Conservation (phyloP, 1,284 basidiomycete species). For the Vanrija humicola region DNA sequence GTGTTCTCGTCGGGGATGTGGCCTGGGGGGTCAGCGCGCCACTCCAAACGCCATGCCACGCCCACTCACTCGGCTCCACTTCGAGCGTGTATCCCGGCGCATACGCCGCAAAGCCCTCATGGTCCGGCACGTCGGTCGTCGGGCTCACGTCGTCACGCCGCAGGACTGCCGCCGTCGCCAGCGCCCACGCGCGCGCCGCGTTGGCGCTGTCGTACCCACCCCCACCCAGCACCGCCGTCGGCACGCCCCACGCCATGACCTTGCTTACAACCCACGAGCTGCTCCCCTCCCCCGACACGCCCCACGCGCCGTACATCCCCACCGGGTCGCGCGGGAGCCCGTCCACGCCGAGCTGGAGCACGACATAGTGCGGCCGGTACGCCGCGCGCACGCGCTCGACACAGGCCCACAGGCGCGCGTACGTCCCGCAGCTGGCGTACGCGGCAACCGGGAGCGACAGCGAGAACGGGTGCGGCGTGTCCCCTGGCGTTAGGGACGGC, state of each 20-base stretch:
- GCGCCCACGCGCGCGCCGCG: conserved; percentile 77
- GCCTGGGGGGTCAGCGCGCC: conserved; percentile 46
- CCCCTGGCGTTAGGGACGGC: conserved; percentile 46
- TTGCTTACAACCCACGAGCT: conserved; percentile 66
- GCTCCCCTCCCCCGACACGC: conserved; percentile 60
- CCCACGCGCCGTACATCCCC: conserved; percentile 67
- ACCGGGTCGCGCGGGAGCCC: conserved; percentile 77
- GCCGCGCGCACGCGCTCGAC: conserved; percentile 61
- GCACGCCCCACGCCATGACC: conserved; percentile 64
- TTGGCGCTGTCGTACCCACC: conserved; percentile 81
- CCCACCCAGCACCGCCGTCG: conserved; percentile 43
- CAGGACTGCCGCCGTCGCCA: conserved; percentile 69
- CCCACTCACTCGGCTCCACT: conserved; percentile 54
- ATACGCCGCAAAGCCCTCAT: conserved; percentile 64
- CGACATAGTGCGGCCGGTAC: conserved; percentile 71
- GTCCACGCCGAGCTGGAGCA: conserved; percentile 83
- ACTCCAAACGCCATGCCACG: no score
- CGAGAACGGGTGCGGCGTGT: conserved; percentile 64
- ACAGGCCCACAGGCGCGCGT: conserved; percentile 59
- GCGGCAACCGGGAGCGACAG: conserved; percentile 67
- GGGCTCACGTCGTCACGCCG: conserved; percentile 53
- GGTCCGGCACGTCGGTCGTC: conserved; percentile 66
- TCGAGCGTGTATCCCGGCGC: conserved; percentile 75
- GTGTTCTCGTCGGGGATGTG: conserved; percentile 70
- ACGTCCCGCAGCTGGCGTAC: conserved; percentile 63